phyloP scores from a whole-genome alignment of 176 grass and related monocot species.

The Bonia amplexicaulis region DNA sequence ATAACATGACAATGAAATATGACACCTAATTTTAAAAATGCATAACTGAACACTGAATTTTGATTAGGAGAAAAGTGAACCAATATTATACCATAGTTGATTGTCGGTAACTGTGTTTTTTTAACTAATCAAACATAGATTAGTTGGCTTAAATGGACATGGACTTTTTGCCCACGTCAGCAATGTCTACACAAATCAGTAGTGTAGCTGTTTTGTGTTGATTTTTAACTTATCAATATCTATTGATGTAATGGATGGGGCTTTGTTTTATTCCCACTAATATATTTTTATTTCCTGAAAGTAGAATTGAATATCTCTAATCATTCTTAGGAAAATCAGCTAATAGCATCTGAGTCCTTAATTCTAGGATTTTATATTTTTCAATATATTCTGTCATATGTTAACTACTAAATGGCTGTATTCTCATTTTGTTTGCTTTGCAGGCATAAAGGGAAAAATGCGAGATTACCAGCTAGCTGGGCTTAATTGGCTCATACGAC shows the following conservation, averaged over 20 bases:
- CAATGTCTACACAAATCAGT: not conserved
- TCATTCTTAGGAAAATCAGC: not conserved
- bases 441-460: conserved; percentile 98
- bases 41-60: not conserved
- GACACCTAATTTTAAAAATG: not conserved
- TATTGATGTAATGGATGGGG: not conserved
- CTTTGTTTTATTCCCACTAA: not conserved
- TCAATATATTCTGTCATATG: not conserved
- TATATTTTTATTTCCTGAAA: not conserved
- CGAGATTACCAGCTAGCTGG: conserved; percentile 97
- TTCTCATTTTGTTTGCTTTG: conserved; percentile 13
- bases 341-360: not conserved
- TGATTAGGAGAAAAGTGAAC: not conserved
- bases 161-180: not conserved
- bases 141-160: not conserved
- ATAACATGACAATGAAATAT: not conserved
- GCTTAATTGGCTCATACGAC: conserved; percentile 94
- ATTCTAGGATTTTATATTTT: not conserved
- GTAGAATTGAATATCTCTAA: not conserved
- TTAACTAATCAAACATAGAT: not conserved
- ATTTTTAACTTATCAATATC: not conserved
- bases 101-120: not conserved
- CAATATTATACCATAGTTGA: not conserved
- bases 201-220: not conserved
- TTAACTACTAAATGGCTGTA: conserved; percentile 1